phyloP scores from a whole-genome alignment of 2,329 filamentous ascomycete species.

The Alternaria sp. region DNA sequence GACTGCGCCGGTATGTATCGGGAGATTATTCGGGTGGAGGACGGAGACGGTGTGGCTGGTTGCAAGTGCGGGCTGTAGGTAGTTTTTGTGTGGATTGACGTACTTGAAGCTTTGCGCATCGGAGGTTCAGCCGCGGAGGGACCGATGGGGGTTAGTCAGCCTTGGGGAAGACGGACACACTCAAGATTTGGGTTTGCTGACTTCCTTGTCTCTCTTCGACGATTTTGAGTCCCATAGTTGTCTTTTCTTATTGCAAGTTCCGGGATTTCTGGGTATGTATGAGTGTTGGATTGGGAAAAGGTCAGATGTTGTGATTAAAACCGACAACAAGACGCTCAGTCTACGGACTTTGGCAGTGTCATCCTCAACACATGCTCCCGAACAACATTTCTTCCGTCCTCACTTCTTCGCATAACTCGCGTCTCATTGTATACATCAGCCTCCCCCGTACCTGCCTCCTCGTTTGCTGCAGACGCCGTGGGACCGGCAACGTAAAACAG shows the following conservation, averaged over 20 bases:
- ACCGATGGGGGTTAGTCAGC: not conserved
- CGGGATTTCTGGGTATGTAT: not conserved
- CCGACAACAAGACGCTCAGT: not conserved
- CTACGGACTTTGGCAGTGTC: not conserved
- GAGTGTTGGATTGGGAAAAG: too few species aligned
- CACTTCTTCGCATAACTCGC: not conserved
- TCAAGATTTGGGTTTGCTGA: too few species aligned
- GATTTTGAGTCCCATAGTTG: too few species aligned
- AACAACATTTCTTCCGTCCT: conserved; percentile 1
- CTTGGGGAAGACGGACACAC: not conserved
- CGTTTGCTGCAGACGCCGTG: too few species aligned
- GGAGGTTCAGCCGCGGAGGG: not conserved
- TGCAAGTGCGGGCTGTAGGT: not conserved
- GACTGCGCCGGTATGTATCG: conserved; percentile 4
- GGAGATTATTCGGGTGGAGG: not conserved
- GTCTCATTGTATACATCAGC: not conserved
- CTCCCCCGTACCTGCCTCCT: not conserved
- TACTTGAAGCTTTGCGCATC: not conserved
- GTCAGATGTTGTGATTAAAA: fast-evolving
- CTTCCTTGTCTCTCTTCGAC: too few species aligned
- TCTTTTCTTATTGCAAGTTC: too few species aligned
- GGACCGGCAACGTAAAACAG: conserved; percentile 12
- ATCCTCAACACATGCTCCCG: conserved; percentile 5
- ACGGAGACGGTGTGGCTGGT: not conserved
- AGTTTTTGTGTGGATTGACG: not conserved